Evolutionary conservation across 2,329 filamentous ascomycete species (phyloP).

Genomic region (Drechmeria coniospora): DNA sequence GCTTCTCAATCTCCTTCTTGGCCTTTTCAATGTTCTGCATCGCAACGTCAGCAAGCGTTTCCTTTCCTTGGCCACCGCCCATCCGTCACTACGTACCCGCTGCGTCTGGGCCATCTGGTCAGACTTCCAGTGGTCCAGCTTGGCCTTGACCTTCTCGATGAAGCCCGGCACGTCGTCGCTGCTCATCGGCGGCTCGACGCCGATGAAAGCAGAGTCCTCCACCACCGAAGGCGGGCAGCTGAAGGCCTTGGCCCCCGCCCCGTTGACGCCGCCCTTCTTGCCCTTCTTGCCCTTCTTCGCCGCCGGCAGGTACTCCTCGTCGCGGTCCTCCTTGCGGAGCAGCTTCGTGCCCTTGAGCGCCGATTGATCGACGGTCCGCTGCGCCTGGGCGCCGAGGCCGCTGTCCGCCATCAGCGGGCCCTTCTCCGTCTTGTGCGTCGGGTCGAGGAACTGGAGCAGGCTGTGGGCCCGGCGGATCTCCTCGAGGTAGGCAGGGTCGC

Average conservation of each 20-base stretch:
- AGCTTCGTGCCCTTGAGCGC: slow-evolving; percentile 74
- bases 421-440: slow-evolving; percentile 52
- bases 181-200: slow-evolving; percentile 77
- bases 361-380: slow-evolving; percentile 72
- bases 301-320: slow-evolving; percentile 72
- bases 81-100: slow-evolving; percentile 44
- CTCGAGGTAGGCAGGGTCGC: slow-evolving; percentile 76
- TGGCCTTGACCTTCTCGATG: slow-evolving; percentile 81
- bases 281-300: slow-evolving; percentile 79
- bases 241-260: slow-evolving; percentile 41
- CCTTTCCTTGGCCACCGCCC: background rate
- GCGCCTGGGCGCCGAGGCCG: slow-evolving; percentile 62
- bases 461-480: slow-evolving; percentile 83
- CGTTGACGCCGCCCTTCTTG: slow-evolving; percentile 43
- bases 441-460: slow-evolving; percentile 84
- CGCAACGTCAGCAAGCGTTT: slow-evolving; percentile 11
- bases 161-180: slow-evolving; percentile 65
- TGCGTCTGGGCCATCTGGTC: slow-evolving; percentile 84
- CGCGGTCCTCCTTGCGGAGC: slow-evolving; percentile 71
- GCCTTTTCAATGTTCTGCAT: slow-evolving; percentile 87
- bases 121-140: slow-evolving; percentile 80
- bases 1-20: slow-evolving; percentile 82
- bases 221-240: slow-evolving; percentile 84
- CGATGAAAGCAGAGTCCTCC: slow-evolving; percentile 73
- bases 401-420: slow-evolving; percentile 46